Conservation (phyloP, 805 yeast genomes). For the Kluyveromyces siamensis region DNA sequence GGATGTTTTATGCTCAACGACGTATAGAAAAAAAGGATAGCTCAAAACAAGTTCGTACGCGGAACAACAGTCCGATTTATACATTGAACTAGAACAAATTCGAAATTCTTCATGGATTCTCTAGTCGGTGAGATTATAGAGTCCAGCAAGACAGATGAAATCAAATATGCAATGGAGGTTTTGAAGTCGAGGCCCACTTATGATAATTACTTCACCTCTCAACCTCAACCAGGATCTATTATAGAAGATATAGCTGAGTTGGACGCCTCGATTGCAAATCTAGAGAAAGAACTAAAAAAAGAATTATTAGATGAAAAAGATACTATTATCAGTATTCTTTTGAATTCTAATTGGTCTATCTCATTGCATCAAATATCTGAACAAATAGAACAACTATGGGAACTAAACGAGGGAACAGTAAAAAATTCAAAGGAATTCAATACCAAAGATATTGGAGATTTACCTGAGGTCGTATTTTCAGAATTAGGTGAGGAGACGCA, state of each 20-base stretch:
- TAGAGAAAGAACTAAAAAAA: constrained; percentile 38
- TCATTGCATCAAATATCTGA: constrained; percentile 11
- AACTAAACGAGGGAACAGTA: constrained; percentile 17
- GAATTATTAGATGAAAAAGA: constrained; percentile 29
- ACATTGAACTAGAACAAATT: no score
- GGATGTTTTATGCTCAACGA: neutral
- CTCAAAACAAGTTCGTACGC: no score
- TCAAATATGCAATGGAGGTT: constrained; percentile 6
- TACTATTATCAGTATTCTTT: constrained; percentile 37
- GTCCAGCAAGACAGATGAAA: constrained; percentile 2
- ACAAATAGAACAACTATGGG: constrained; percentile 24
- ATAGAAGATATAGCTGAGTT: constrained; percentile 70
- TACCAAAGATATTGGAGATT: neutral
- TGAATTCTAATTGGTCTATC: constrained; percentile 15
- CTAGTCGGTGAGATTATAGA: neutral
- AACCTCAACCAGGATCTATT: constrained; percentile 26
- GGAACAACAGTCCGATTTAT: no score
- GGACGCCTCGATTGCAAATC: constrained; percentile 43
- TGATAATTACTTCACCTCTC: constrained; percentile 34
- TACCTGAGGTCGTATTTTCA: neutral
- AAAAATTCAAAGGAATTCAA: neutral
- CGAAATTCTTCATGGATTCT: neutral
- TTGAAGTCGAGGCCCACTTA: constrained; percentile 38
- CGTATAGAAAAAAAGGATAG: no score
- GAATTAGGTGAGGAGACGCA: constrained; percentile 13